Conservation (phyloP, 495 filamentous ascomycete species). For the Pseudomonodictys pantanalensis region DNA sequence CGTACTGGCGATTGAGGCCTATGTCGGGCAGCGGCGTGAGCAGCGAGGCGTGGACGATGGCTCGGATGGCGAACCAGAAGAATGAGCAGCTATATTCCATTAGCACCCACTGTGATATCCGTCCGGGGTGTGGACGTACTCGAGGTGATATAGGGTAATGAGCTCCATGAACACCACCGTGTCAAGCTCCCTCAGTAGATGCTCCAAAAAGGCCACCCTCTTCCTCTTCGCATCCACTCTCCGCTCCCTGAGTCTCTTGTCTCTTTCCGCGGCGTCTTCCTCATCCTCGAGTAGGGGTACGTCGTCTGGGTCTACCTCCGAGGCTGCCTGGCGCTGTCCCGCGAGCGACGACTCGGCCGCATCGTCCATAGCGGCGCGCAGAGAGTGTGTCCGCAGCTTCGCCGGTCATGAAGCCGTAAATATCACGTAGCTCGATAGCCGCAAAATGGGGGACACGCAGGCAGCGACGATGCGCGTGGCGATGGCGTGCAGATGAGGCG, state of each 20-base stretch:
- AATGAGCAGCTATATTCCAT: constrained; percentile 66
- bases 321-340: constrained; percentile 24
- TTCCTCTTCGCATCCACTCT: constrained; percentile 49
- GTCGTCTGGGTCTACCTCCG: constrained; percentile 30
- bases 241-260: constrained; percentile 35
- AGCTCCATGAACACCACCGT: constrained; percentile 78
- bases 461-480: no score
- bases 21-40: constrained; percentile 75
- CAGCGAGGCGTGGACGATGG: constrained; percentile 68
- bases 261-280: constrained; percentile 22
- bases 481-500: constrained; percentile 2
- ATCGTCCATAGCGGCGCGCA: constrained; percentile 57
- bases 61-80: constrained; percentile 65
- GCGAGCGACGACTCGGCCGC: constrained; percentile 55
- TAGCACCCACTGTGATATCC: constrained; percentile 18
- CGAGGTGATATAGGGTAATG: constrained; percentile 83
- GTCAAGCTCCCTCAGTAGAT: constrained; percentile 71
- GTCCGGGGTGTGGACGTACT: constrained; percentile 57
- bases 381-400: not conserved
- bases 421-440: no score
- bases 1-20: constrained; percentile 52
- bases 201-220: constrained; percentile 63
- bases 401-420: constrained; percentile 11
- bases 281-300: constrained; percentile 5
- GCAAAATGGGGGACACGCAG: no score